Percentiles rank a stretch among this genome's conserved stretches.
phyloP scores from a whole-genome alignment of 345 rosid species.

The Reutealis trisperma region DNA sequence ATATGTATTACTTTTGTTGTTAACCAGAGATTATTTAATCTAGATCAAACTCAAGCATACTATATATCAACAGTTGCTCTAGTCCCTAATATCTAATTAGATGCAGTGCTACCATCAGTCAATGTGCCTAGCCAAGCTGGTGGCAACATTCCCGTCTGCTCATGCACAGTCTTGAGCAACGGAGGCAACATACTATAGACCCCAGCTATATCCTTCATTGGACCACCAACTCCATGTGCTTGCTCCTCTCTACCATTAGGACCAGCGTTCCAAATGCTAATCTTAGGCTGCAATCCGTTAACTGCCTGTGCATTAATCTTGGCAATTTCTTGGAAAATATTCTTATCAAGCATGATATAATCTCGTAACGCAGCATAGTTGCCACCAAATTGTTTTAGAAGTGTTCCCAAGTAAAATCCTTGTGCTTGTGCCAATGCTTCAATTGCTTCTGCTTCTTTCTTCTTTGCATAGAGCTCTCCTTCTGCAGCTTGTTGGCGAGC shows the following conservation, averaged over 20 bases:
- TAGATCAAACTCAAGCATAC: no score
- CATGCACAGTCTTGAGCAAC: conserved; percentile 19
- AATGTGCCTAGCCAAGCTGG: conserved; percentile 24
- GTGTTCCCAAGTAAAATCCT: conserved; percentile 20
- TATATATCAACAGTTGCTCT: no score
- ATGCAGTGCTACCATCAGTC: background rate
- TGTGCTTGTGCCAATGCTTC: conserved; percentile 20
- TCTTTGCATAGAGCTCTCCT: conserved; percentile 20
- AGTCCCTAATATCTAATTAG: background rate
- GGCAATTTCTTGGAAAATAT: conserved; percentile 18
- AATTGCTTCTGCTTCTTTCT: conserved; percentile 25
- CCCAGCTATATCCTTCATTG: conserved; percentile 21
- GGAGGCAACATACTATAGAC: conserved; percentile 25
- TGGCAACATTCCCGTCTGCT: conserved; percentile 28
- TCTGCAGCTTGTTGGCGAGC: conserved; percentile 20
- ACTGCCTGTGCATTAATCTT: conserved; percentile 21
- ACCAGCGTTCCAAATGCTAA: conserved; percentile 23
- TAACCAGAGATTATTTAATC: no score
- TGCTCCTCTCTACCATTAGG: background rate
- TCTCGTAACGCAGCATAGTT: conserved; percentile 20
- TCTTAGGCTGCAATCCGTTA: conserved; percentile 25
- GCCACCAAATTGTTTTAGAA: conserved; percentile 17
- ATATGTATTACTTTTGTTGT: no score
- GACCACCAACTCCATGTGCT: background rate
- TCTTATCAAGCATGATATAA: conserved; percentile 19